These are phyloP conservation scores for Platanus orientalis DNA, from an alignment of 164 flowering plant genomes.

Conservation along the genomic window DNA sequence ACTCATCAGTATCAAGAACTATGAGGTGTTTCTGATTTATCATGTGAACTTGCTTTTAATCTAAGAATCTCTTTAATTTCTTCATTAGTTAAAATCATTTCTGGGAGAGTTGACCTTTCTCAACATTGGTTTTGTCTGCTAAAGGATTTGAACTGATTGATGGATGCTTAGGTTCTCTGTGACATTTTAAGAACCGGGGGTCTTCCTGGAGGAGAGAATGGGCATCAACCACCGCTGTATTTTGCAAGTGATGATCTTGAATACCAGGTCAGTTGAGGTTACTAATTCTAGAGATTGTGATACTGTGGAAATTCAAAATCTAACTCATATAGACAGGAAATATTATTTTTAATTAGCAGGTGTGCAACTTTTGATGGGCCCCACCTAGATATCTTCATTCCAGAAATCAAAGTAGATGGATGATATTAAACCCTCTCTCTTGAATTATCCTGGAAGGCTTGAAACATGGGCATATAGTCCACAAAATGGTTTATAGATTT, in stretches of 20 bases:
- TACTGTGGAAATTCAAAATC: not conserved
- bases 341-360: not conserved
- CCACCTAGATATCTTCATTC: not conserved
- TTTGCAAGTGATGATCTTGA: conserved; percentile 84
- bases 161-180: conserved; percentile 63
- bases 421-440: not conserved
- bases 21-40: too few relatives aligned
- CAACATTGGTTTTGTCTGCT: not conserved
- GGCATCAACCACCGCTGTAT: conserved; percentile 62
- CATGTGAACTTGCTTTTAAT: too few relatives aligned
- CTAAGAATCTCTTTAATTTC: too few relatives aligned
- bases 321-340: not conserved
- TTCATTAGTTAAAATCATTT: too few relatives aligned
- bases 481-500: not conserved
- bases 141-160: conserved; percentile 13
- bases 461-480: not conserved
- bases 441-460: not conserved
- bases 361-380: not conserved
- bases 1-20: too few relatives aligned
- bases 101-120: too few relatives aligned
- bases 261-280: conserved; percentile 60
- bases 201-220: conserved; percentile 60
- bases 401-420: not conserved
- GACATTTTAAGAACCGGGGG: conserved; percentile 83
- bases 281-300: not conserved